Conservation (phyloP, 139 green algal species). For the Volvox africanus region DNA sequence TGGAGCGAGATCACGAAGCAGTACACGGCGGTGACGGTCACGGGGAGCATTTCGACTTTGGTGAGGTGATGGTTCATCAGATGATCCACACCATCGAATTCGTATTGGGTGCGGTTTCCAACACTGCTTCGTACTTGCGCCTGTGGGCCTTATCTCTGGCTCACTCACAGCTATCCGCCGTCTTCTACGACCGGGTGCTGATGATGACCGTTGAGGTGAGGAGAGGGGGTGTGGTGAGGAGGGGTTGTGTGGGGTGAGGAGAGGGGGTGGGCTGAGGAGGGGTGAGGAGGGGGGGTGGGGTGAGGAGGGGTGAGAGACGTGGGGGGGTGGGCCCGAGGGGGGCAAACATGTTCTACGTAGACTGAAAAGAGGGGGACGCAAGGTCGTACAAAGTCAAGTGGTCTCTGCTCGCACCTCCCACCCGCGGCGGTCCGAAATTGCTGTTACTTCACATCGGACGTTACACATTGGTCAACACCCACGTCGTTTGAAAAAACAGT, state of each 20-base stretch:
- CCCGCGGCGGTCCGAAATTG: no score
- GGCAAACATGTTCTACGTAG: no score
- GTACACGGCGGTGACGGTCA: constrained; percentile 49
- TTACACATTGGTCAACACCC: no score
- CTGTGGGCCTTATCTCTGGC: constrained; percentile 97
- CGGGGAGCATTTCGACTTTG: constrained; percentile 90
- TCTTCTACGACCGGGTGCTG: constrained; percentile 95
- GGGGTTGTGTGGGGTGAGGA: neutral
- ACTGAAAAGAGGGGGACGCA: no score
- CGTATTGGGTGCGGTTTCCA: constrained; percentile 97
- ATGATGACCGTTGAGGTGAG: constrained; percentile 76
- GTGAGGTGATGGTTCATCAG: constrained; percentile 78
- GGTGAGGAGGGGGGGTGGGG: neutral
- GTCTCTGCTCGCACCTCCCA: no score
- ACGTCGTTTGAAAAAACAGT: no score
- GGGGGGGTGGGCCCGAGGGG: no score
- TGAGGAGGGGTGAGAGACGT: no score
- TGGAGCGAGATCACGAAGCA: constrained; percentile 17
- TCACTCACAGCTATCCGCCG: constrained; percentile 93
- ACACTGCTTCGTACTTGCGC: constrained; percentile 98
- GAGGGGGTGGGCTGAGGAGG: neutral
- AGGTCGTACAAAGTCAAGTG: no score
- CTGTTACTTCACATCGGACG: no score
- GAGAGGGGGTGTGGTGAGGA: constrained; percentile 61
- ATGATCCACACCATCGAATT: constrained; percentile 93